Evolutionary conservation across 2,329 filamentous ascomycete species (phyloP).

Genomic region (Xylariaceae sp.): DNA sequence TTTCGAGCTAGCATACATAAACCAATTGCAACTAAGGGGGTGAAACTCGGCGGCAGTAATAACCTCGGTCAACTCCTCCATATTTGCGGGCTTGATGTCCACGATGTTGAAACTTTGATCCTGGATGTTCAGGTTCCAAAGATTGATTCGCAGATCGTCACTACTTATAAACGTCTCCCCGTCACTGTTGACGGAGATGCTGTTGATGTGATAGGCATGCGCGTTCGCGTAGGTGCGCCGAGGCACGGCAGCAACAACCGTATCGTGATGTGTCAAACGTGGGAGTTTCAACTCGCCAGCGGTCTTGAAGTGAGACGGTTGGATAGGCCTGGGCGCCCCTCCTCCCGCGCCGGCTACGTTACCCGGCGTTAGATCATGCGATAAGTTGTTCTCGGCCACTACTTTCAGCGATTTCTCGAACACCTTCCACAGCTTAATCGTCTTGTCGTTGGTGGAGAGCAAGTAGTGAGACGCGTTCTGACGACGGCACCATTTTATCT

Average conservation of each 20-base stretch:
- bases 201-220: constrained; percentile 99
- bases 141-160: constrained; percentile 94
- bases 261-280: constrained; percentile 96
- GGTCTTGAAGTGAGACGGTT: constrained; percentile 75
- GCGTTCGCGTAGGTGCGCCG: constrained; percentile 97
- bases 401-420: constrained; percentile 99
- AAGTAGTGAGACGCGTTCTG: constrained; percentile 99
- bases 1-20: constrained; percentile 99
- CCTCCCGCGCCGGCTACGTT: constrained; percentile 70
- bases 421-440: constrained; percentile 99
- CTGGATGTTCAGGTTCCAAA: constrained; percentile 99
- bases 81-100: constrained; percentile 99
- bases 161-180: constrained; percentile 99
- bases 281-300: constrained; percentile 88
- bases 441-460: constrained; percentile 98
- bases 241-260: constrained; percentile 93
- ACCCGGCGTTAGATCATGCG: constrained; percentile 85
- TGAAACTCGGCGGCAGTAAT: constrained; percentile 99
- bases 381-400: constrained; percentile 97
- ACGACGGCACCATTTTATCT: constrained; percentile 99
- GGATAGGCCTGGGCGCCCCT: constrained; percentile 73
- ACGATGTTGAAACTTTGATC: constrained; percentile 99
- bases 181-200: constrained; percentile 99
- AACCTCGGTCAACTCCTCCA: constrained; percentile 98
- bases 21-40: constrained; percentile 97